A percentile compares a stretch with the other conserved stretches of the same genome.
Evolutionary conservation across 169 alveolate genomes (phyloP).

Genomic region (Plasmodium coatneyi): DNA sequence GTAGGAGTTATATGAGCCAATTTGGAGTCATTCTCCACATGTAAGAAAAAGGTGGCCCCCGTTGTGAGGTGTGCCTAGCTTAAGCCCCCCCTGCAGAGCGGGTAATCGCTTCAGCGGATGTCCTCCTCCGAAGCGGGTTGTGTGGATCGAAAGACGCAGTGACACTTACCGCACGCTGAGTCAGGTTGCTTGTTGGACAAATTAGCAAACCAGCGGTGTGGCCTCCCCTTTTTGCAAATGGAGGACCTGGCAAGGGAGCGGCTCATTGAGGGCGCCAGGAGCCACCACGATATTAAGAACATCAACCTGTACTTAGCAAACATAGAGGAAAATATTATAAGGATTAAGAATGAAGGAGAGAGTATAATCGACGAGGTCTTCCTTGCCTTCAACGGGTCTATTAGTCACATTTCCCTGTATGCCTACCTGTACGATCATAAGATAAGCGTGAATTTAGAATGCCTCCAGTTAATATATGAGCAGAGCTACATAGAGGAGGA

Average conservation of each 20-base stretch:
- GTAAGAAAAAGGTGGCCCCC: neutral
- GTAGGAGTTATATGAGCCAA: neutral
- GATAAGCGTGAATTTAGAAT: constrained; percentile 23
- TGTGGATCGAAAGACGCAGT: neutral
- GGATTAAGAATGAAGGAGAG: constrained; percentile 58
- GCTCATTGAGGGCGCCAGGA: neutral
- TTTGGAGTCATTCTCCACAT: neutral
- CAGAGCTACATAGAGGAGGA: constrained; percentile 64
- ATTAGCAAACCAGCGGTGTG: neutral
- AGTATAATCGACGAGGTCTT: constrained; percentile 52
- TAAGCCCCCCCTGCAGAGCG: neutral
- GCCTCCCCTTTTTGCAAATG: neutral
- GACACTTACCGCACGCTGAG: neutral
- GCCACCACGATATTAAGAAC: constrained; percentile 40
- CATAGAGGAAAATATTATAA: constrained; percentile 61
- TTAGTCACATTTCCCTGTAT: constrained; percentile 44
- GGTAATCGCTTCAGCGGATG: neutral
- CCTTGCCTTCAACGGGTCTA: constrained; percentile 60
- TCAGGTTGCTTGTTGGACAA: neutral
- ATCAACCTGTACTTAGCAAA: constrained; percentile 33
- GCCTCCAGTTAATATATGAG: constrained; percentile 39
- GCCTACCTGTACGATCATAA: constrained; percentile 56
- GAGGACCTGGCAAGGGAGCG: neutral
- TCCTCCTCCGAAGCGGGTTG: neutral
- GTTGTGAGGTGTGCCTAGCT: neutral